A percentile compares a stretch with the other conserved stretches of the same genome.
Conservation (phyloP, 441 rosid species). For the Viola pubescens region DNA sequence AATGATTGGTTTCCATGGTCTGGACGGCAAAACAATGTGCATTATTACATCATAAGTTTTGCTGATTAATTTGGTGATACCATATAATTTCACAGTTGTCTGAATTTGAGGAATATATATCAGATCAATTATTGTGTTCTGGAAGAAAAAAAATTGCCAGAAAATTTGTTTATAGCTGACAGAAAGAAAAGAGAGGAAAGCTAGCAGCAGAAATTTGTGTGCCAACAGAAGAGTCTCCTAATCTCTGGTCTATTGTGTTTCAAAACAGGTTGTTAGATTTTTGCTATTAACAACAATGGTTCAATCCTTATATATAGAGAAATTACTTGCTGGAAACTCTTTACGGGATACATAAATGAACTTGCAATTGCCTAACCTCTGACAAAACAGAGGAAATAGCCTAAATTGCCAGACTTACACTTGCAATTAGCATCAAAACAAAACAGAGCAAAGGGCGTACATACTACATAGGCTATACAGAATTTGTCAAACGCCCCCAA, state of each 20-base stretch:
- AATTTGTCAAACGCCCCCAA: no score
- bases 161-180: constrained; percentile 14
- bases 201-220: constrained; percentile 11
- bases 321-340: no score
- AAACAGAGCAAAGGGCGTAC: no score
- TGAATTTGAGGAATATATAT: constrained; percentile 2
- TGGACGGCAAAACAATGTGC: neutral
- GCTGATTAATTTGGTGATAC: neutral
- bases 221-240: neutral
- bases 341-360: no score
- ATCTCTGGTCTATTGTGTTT: neutral
- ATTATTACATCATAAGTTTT: neutral
- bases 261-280: neutral
- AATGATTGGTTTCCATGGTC: neutral
- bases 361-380: no score
- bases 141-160: neutral
- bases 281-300: no score
- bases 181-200: constrained; percentile 6
- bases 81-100: constrained; percentile 1
- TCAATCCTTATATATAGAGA: no score
- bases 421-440: no score
- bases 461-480: no score
- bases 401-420: no score
- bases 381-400: no score
- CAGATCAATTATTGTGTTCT: neutral